Evolutionary conservation across 805 yeast species (phyloP), one percentile per base, ranked within the genome.

Genomic region (Hermanozyma aechmeae): DNA sequence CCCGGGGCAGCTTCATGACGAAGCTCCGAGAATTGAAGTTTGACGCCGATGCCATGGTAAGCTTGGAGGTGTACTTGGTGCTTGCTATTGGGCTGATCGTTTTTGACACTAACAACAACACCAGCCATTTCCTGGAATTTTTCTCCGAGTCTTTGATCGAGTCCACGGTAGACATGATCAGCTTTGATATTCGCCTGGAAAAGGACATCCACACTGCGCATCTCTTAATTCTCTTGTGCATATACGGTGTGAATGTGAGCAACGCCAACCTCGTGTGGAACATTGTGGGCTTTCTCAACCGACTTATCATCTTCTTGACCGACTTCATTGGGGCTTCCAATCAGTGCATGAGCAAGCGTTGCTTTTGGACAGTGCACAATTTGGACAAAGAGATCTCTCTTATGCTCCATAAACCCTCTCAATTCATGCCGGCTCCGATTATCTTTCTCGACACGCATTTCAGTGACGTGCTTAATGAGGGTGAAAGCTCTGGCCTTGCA

Each of bases 31-130:
- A 37, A n/a, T 41, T 57, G 15, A 50, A 56, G 26, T 61, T 61
- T 32, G 28, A 35, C 12, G 43, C 44, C 23, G 68, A 61, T 34
- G 43, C 58, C 4, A 56, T 62, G 25, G 51, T 62, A 13, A 51
- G 50, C 34, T 40, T 61, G 33, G 65, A 61, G 35, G 41, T 56
- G 13, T 62, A 60, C 40, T 34, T 62, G 30, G 41, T 61, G 22
- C 40, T 62, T 49, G 49, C 61, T 30, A 55, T 58, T 15, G 67
- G 67, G 7, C 56, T 66, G 34, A 40, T 58, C 23, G 40, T 61
- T 5, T 46, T 50, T 32, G 67, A 60, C 35, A 40, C 53, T 12
- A 39, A 35, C 40, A 40, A 49, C 25, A 38, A 37, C 27, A 35
- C 45, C 13, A 29, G 33, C 9, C 37, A 43, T 23, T 62, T 55